phyloP scores from a whole-genome alignment of 2,329 filamentous ascomycete genomes.

The Purpureocillium lavendulum region DNA sequence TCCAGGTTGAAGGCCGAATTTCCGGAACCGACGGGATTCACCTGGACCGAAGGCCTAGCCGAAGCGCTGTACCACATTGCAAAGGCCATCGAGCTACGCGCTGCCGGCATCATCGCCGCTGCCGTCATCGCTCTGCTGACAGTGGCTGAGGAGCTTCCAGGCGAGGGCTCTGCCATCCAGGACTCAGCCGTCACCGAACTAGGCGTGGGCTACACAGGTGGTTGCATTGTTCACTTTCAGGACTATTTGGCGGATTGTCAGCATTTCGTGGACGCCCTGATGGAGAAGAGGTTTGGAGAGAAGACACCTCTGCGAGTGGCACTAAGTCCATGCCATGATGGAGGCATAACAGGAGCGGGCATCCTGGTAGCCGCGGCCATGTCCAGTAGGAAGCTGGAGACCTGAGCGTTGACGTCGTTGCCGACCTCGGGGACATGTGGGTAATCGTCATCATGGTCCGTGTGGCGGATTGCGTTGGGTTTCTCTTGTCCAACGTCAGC shows the following conservation, averaged over 20 bases:
- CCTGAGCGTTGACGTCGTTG: slow-evolving; percentile 6
- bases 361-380: slow-evolving; percentile 43
- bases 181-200: slow-evolving; percentile 39
- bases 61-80: slow-evolving; percentile 57
- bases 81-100: slow-evolving; percentile 61
- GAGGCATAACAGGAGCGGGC: slow-evolving; percentile 53
- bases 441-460: too few species aligned
- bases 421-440: too few species aligned
- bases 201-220: slow-evolving; percentile 71
- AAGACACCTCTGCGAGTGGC: slow-evolving; percentile 33
- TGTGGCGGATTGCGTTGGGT: too few species aligned
- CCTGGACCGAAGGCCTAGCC: slow-evolving; percentile 55
- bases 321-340: slow-evolving; percentile 50
- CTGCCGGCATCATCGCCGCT: slow-evolving; percentile 66
- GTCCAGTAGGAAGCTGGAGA: slow-evolving; percentile 21
- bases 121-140: slow-evolving; percentile 62
- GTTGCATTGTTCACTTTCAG: slow-evolving; percentile 73
- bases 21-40: slow-evolving; percentile 40
- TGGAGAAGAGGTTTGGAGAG: slow-evolving; percentile 21
- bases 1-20: slow-evolving; percentile 44
- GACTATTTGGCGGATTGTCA: slow-evolving; percentile 65
- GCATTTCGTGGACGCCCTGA: slow-evolving; percentile 51
- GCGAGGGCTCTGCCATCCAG: slow-evolving; percentile 13
- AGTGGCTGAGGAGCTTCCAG: slow-evolving; percentile 57
- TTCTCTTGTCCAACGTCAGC: too few species aligned